These are phyloP conservation scores for Exophiala mesophila DNA, from an alignment of 2,329 filamentous ascomycete genomes.

Conservation along the genomic window DNA sequence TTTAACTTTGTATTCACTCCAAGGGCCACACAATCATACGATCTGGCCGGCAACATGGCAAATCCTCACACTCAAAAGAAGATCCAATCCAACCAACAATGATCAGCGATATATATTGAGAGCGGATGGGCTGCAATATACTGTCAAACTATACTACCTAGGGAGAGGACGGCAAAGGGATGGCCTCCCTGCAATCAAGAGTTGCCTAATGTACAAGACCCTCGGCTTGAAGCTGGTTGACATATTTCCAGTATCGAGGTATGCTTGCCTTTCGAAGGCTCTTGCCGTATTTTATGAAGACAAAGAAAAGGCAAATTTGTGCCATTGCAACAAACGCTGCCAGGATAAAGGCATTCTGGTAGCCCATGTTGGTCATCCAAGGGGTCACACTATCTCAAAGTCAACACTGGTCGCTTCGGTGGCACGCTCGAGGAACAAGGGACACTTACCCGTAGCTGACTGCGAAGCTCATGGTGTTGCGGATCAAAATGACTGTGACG, in stretches of 20 bases:
- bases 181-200: background rate
- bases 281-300: constrained; percentile 15
- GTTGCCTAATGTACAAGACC: background rate
- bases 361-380: constrained; percentile 40
- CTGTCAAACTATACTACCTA: too few species aligned
- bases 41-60: too few species aligned
- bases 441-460: constrained; percentile 38
- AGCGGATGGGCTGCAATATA: too few species aligned
- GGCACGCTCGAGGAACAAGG: background rate
- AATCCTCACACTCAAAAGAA: too few species aligned
- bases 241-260: constrained; percentile 14
- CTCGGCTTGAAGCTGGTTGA: constrained; percentile 11
- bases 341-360: constrained; percentile 42
- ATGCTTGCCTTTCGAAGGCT: constrained; percentile 3
- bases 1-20: too few species aligned
- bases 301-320: constrained; percentile 27
- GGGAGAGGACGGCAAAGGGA: too few species aligned
- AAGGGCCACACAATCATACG: too few species aligned
- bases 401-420: constrained; percentile 22
- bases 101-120: too few species aligned
- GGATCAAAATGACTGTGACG: constrained; percentile 46
- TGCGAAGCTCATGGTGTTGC: constrained; percentile 49
- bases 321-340: constrained; percentile 37
- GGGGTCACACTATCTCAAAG: constrained; percentile 43
- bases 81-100: too few species aligned